Conservation (phyloP, 1,284 basidiomycete species). For the Pyrrhoderma noxium region DNA sequence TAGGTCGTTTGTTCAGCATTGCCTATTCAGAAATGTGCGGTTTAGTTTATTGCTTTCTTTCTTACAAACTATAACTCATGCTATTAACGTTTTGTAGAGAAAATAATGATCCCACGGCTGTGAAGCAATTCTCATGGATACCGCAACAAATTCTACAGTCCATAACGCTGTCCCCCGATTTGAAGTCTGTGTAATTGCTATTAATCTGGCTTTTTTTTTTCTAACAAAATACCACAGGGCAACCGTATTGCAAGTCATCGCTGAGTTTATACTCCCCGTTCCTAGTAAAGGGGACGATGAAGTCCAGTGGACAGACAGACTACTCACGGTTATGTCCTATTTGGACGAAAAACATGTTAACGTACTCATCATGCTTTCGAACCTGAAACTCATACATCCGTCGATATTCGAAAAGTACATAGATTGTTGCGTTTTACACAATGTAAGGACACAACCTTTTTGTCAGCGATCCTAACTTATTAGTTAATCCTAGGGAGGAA, state of each 20-base stretch:
- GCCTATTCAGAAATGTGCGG: conserved; percentile 89
- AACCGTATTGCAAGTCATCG: conserved; percentile 57
- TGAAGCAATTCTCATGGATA: conserved; percentile 90
- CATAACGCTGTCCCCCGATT: conserved; percentile 43
- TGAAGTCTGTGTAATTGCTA: conserved; percentile 39
- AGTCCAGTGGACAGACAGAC: conserved; percentile 76
- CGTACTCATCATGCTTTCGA: conserved; percentile 55
- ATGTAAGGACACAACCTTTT: conserved; percentile 41
- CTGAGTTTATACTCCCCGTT: conserved; percentile 75
- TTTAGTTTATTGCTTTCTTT: neutral
- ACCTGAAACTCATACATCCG: conserved; percentile 55
- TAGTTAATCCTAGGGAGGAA: conserved; percentile 58
- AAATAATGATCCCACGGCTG: conserved; percentile 65
- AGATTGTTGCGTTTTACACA: conserved; percentile 67
- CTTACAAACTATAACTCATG: conserved; percentile 6
- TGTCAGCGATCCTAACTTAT: conserved; percentile 5
- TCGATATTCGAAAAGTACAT: conserved; percentile 59
- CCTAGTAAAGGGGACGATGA: conserved; percentile 65
- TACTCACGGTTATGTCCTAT: conserved; percentile 69
- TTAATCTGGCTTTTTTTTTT: neutral
- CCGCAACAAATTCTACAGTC: conserved; percentile 67
- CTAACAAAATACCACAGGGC: conserved; percentile 32
- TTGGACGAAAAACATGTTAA: conserved; percentile 58
- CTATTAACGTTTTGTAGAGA: conserved; percentile 46
- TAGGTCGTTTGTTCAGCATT: conserved; percentile 75